These are phyloP conservation scores for Herpetomonas tarakana DNA, from an alignment of 208 protist species.

Conservation along the genomic window DNA sequence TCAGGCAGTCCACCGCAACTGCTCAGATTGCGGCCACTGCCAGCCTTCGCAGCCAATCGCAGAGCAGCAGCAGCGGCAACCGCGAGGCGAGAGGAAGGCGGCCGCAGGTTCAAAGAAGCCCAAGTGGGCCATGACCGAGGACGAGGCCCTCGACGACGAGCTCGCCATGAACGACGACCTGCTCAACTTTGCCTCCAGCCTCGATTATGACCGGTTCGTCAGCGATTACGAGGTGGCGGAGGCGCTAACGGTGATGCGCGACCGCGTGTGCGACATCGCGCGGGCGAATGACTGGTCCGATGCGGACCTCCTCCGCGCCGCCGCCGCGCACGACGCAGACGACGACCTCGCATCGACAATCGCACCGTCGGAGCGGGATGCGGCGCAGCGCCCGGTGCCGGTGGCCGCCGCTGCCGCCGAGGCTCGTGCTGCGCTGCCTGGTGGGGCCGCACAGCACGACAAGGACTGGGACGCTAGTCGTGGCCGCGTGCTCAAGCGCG, in stretches of 20 bases:
- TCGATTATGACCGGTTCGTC: conserved; percentile 91
- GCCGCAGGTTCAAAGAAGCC: conserved; percentile 49
- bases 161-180: conserved; percentile 62
- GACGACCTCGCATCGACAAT: conserved; percentile 35
- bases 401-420: conserved; percentile 1
- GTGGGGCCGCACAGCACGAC: conserved; percentile 31
- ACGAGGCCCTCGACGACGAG: conserved; percentile 87
- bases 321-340: conserved; percentile 22
- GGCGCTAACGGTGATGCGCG: conserved; percentile 86
- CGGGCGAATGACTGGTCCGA: conserved; percentile 70
- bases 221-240: conserved; percentile 88
- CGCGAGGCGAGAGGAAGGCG: conserved; percentile 9
- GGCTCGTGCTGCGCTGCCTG: conserved; percentile 24
- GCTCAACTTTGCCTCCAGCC: conserved; percentile 80
- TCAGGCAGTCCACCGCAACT: background rate
- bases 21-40: background rate
- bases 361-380: conserved; percentile 22
- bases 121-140: conserved; percentile 91
- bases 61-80: conserved; percentile 5
- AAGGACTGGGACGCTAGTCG: conserved; percentile 51
- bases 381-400: conserved; percentile 7
- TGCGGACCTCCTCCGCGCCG: conserved; percentile 60
- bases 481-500: conserved; percentile 48
- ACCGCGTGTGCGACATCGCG: conserved; percentile 83
- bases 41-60: background rate